These are phyloP conservation scores for Rhizopogon rudus DNA, from an alignment of 768 basidiomycete genomes.

Conservation along the genomic window DNA sequence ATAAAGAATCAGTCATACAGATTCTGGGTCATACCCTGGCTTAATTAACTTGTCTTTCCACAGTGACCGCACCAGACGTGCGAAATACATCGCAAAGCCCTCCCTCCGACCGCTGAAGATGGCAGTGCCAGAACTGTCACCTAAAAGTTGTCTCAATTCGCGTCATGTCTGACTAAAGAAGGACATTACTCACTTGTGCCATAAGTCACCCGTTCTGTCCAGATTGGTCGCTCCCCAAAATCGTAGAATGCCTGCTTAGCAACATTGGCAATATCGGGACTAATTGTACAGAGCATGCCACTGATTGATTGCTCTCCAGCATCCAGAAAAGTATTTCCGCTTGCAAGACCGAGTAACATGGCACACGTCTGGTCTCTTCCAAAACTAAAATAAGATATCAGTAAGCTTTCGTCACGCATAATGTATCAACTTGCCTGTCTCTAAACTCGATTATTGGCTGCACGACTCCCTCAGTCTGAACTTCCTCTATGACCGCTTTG, in stretches of 20 bases:
- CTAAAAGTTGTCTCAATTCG: slow-evolving; percentile 24
- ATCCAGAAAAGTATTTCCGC: slow-evolving; percentile 79
- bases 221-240: slow-evolving; percentile 78
- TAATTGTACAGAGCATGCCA: slow-evolving; percentile 45
- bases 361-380: slow-evolving; percentile 90
- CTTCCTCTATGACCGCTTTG: slow-evolving; percentile 74
- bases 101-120: slow-evolving; percentile 86
- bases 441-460: slow-evolving; percentile 82
- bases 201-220: slow-evolving; percentile 74
- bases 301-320: slow-evolving; percentile 40
- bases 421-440: slow-evolving; percentile 52
- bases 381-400: slow-evolving; percentile 47
- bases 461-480: slow-evolving; percentile 68
- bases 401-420: slow-evolving; percentile 1
- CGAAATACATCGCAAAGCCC: slow-evolving; percentile 83
- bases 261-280: slow-evolving; percentile 58
- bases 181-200: slow-evolving; percentile 51
- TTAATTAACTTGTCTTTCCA: slow-evolving; percentile 82
- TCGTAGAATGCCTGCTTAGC: slow-evolving; percentile 88
- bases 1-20: background rate
- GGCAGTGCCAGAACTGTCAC: slow-evolving; percentile 66
- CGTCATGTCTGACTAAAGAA: background rate
- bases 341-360: slow-evolving; percentile 83
- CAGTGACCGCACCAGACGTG: slow-evolving; percentile 77
- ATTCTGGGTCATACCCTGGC: slow-evolving; percentile 39